These are phyloP conservation scores for Tetrastigma voinierianum DNA, from an alignment of 164 flowering plant genomes.

Conservation along the genomic window DNA sequence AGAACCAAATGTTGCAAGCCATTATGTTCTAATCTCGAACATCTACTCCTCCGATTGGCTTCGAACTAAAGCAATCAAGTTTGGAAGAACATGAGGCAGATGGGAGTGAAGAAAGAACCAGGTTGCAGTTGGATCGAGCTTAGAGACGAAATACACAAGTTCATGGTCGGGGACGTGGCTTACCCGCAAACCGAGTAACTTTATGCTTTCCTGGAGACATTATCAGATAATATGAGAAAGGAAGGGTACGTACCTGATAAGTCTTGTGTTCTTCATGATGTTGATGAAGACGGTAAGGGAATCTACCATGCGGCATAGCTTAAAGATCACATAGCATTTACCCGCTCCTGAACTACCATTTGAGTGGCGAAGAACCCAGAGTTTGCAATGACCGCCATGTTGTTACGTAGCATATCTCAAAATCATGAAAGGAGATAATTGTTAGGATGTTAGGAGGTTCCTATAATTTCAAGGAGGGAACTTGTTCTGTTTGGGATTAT, in stretches of 20 bases:
- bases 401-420: constrained; percentile 75
- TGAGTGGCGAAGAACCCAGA: constrained; percentile 79
- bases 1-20: no score
- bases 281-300: constrained; percentile 71
- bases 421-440: constrained; percentile 62
- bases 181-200: constrained; percentile 61
- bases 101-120: constrained; percentile 76
- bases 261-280: constrained; percentile 81
- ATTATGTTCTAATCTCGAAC: no score
- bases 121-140: constrained; percentile 89
- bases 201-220: constrained; percentile 41
- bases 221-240: constrained; percentile 55
- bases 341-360: constrained; percentile 65
- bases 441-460: constrained; percentile 74
- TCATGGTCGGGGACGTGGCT: constrained; percentile 67
- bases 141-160: constrained; percentile 59
- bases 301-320: constrained; percentile 74
- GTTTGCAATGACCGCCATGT: constrained; percentile 82
- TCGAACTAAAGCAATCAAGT: constrained; percentile 67
- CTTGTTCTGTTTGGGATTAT: constrained; percentile 81
- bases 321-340: constrained; percentile 81
- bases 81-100: constrained; percentile 59
- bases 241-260: constrained; percentile 83
- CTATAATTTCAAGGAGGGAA: constrained; percentile 75
- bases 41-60: constrained; percentile 71